Conservation (phyloP, 2,329 filamentous ascomycete species). For the Ophiostoma quercus region DNA sequence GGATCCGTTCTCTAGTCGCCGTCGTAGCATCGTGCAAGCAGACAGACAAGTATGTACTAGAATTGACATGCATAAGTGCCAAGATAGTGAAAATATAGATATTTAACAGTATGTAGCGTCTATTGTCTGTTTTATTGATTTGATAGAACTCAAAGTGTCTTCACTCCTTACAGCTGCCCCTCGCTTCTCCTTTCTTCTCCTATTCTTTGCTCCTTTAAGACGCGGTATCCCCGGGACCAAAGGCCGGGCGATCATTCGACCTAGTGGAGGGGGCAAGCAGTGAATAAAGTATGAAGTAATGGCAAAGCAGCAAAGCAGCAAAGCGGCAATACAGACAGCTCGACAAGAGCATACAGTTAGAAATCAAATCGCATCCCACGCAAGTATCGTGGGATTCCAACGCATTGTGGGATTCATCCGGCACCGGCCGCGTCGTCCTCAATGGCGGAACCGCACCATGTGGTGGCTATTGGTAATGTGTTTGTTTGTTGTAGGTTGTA, state of each 20-base stretch:
- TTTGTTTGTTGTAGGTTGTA: neutral
- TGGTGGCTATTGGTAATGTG: neutral
- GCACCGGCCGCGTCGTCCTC: slow-evolving; percentile 10
- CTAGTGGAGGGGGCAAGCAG: neutral
- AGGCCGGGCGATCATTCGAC: neutral
- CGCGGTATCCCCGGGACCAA: neutral
- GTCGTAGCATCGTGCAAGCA: neutral
- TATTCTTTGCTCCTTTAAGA: neutral
- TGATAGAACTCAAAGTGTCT: no score
- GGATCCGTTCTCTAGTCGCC: slow-evolving; percentile 3
- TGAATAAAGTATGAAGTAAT: no score
- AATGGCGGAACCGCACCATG: slow-evolving; percentile 6
- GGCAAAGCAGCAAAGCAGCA: no score
- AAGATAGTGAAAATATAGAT: no score
- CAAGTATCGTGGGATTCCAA: neutral
- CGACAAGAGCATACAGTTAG: no score
- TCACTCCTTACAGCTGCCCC: neutral
- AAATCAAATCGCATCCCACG: neutral
- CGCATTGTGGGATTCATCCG: neutral
- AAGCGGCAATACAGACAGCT: no score
- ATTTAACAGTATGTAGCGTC: neutral
- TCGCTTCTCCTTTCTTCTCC: neutral
- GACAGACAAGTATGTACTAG: neutral
- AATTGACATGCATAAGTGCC: neutral
- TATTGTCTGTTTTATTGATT: neutral